Percentiles rank a stretch among this genome's conserved stretches.
Evolutionary conservation across 305 asterid species (phyloP).

Genomic region (Stenogyne calaminthoides): DNA sequence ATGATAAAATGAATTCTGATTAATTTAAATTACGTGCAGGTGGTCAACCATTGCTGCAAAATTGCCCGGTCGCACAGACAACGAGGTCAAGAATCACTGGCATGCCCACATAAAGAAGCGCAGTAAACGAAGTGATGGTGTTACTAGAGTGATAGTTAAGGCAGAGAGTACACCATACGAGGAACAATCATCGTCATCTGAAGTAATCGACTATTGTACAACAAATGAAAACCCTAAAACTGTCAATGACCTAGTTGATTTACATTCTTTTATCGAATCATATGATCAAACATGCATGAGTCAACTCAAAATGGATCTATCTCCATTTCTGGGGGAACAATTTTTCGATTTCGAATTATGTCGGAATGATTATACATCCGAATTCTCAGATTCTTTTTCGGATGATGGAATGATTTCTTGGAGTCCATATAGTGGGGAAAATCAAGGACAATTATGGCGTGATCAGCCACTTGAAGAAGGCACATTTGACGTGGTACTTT

Average conservation of each 20-base stretch:
- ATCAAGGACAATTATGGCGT: neutral
- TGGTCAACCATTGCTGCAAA: slow-evolving; percentile 55
- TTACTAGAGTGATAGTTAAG: no score
- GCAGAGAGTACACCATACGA: no score
- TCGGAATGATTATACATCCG: neutral
- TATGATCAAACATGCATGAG: no score
- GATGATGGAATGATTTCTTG: neutral
- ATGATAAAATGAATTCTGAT: neutral
- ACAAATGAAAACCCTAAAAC: no score
- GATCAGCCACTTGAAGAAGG: no score
- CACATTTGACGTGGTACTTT: neutral
- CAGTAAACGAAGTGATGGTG: no score
- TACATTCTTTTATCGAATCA: no score
- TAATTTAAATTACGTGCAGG: slow-evolving; percentile 21
- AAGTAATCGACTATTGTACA: no score
- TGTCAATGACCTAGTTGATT: no score
- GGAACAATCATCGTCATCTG: no score
- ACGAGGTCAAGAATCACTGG: slow-evolving; percentile 58
- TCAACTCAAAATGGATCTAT: no score
- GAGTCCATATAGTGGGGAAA: neutral
- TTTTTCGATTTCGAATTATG: neutral
- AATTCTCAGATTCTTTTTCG: neutral
- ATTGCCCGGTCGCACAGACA: slow-evolving; percentile 54
- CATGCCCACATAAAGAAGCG: no score
- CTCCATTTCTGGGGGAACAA: neutral